Evolutionary conservation across 495 filamentous ascomycete genomes (phyloP).

Genomic region (Lasiosphaeria ovina): DNA sequence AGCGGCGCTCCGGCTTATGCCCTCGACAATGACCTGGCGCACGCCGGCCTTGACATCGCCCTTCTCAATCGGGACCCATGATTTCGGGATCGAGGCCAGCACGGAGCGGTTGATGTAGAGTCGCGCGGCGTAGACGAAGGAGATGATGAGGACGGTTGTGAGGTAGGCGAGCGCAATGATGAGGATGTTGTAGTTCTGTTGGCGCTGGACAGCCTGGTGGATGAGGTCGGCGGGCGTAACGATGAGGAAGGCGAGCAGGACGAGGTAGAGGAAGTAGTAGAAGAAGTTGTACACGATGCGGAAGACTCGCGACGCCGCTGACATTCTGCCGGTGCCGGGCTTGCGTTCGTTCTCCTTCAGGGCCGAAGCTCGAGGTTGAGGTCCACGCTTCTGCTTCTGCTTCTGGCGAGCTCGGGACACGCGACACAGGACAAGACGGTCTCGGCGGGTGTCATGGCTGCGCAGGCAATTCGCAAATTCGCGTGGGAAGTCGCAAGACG

Average conservation of each 20-base stretch:
- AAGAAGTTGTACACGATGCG: constrained; percentile 78
- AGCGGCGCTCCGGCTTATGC: constrained; percentile 71
- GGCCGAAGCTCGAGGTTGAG: neutral
- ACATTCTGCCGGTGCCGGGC: neutral
- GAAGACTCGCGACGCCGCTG: constrained; percentile 46
- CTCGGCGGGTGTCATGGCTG: constrained; percentile 1
- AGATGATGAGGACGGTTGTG: constrained; percentile 65
- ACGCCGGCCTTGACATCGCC: constrained; percentile 72
- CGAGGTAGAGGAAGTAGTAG: constrained; percentile 73
- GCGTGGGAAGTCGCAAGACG: neutral
- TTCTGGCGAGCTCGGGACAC: neutral
- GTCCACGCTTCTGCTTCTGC: neutral
- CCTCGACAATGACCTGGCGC: constrained; percentile 66
- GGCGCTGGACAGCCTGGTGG: constrained; percentile 65
- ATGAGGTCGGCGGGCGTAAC: constrained; percentile 83
- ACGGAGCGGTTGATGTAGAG: constrained; percentile 83
- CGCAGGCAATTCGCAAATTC: neutral
- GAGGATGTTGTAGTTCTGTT: constrained; percentile 76
- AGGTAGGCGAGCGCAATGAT: constrained; percentile 77
- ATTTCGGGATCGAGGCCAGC: constrained; percentile 77
- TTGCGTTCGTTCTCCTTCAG: neutral
- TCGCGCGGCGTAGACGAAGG: constrained; percentile 79
- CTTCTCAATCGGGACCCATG: constrained; percentile 77
- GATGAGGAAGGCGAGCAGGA: constrained; percentile 70
- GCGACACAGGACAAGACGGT: neutral